Conservation (phyloP, 164 flowering plant genomes). For the Liquidambar formosana region DNA sequence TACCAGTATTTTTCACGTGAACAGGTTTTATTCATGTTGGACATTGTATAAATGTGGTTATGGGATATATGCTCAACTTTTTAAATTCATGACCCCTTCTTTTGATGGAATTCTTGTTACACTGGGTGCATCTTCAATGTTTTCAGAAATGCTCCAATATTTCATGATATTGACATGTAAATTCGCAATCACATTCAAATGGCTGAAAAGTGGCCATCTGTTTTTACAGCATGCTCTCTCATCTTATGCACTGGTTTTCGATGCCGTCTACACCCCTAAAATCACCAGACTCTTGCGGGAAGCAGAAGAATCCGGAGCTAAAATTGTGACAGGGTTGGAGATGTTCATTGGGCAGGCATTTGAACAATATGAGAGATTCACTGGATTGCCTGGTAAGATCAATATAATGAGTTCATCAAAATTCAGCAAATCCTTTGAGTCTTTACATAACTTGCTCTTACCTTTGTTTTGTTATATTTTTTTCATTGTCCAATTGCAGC, state of each 20-base stretch:
- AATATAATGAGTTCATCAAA: neutral
- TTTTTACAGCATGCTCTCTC: constrained; percentile 67
- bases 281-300: constrained; percentile 81
- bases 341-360: constrained; percentile 97
- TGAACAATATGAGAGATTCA: constrained; percentile 79
- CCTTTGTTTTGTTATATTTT: neutral
- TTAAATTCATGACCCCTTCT: neutral
- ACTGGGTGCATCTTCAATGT: neutral
- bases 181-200: neutral
- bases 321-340: constrained; percentile 67
- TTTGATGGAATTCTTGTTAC: neutral
- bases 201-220: neutral
- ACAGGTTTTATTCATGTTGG: neutral
- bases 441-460: neutral
- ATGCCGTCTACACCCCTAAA: constrained; percentile 95
- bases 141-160: too few relatives aligned
- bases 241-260: constrained; percentile 74
- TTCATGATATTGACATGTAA: neutral
- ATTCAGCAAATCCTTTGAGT: neutral
- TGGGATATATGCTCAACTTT: neutral
- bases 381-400: constrained; percentile 85
- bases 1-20: neutral
- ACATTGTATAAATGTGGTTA: neutral
- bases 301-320: constrained; percentile 81
- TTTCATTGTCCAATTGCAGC: constrained; percentile 34